phyloP scores from a whole-genome alignment of 305 asterid genomes.

The Rubia balearica region DNA sequence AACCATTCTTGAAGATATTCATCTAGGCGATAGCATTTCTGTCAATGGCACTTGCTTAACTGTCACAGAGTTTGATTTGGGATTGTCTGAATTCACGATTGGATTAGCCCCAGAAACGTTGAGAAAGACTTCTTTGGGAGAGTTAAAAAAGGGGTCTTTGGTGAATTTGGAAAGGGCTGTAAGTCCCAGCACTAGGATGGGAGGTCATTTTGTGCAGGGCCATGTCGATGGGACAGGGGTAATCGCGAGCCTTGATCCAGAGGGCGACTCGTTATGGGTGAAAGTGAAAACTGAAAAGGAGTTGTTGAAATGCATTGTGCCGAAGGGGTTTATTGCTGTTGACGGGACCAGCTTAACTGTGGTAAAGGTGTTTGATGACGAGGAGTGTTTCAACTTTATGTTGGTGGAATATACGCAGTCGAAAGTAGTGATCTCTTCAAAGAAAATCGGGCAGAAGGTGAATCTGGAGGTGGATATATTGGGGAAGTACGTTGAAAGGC shows the following conservation, averaged over 20 bases:
- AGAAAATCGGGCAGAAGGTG: constrained; percentile 81
- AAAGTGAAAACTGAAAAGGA: constrained; percentile 53
- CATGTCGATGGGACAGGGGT: constrained; percentile 83
- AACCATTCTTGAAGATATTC: constrained; percentile 59
- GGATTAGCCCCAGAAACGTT: constrained; percentile 83
- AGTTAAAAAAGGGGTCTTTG: constrained; percentile 49
- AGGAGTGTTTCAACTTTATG: constrained; percentile 67
- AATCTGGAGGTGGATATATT: constrained; percentile 89
- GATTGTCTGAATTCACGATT: constrained; percentile 48
- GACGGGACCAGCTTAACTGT: constrained; percentile 95
- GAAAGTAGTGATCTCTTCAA: constrained; percentile 66
- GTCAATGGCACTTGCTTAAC: constrained; percentile 91
- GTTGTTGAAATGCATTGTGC: constrained; percentile 71
- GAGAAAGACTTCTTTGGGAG: constrained; percentile 63
- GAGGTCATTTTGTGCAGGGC: constrained; percentile 95
- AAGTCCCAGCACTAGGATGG: constrained; percentile 78
- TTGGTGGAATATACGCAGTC: constrained; percentile 76
- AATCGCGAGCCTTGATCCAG: constrained; percentile 46
- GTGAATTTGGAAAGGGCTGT: constrained; percentile 91
- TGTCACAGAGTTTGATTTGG: constrained; percentile 51
- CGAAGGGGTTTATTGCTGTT: constrained; percentile 77
- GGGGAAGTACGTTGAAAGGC: constrained; percentile 92
- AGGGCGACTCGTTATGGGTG: constrained; percentile 88
- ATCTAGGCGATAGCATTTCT: constrained; percentile 86
- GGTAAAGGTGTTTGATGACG: constrained; percentile 74